These are phyloP conservation scores for Penicillium occitanis DNA, from an alignment of 2,329 filamentous ascomycete species.

Conservation along the genomic window DNA sequence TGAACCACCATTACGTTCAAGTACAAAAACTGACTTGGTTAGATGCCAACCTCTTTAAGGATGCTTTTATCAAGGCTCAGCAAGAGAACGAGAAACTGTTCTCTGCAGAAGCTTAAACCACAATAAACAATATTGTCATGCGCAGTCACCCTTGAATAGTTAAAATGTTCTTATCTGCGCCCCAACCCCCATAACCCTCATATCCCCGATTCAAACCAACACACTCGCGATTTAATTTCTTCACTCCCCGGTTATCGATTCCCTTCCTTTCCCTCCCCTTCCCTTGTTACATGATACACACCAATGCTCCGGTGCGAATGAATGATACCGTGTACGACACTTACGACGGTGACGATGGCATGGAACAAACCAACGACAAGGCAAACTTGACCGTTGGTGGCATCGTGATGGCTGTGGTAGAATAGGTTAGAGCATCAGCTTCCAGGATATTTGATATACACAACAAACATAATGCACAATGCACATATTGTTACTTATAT, in stretches of 20 bases:
- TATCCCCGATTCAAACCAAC: conserved; percentile 13
- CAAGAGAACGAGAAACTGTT: conserved; percentile 92
- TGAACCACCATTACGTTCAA: conserved; percentile 26
- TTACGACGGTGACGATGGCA: conserved; percentile 12
- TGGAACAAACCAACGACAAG: conserved; percentile 10
- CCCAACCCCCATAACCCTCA: conserved; percentile 2
- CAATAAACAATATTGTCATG: neutral
- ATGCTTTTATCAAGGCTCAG: conserved; percentile 94
- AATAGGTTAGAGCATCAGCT: conserved; percentile 20
- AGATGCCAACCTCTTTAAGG: conserved; percentile 98
- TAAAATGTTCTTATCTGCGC: conserved; percentile 12
- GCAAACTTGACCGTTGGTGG: conserved; percentile 8
- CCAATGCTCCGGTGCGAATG: conserved; percentile 16
- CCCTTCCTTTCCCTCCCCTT: conserved; percentile 9
- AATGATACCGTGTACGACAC: conserved; percentile 12
- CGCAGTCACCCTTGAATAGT: conserved; percentile 5
- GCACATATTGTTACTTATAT: conserved; percentile 1
- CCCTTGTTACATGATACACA: conserved; percentile 15
- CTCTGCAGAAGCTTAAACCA: conserved; percentile 51
- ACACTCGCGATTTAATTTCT: conserved; percentile 13
- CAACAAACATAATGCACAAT: conserved; percentile 21
- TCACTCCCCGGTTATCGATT: conserved; percentile 15
- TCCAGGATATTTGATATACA: conserved; percentile 21
- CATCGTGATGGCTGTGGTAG: conserved; percentile 21
- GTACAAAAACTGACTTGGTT: neutral